Base-by-base conservation (phyloP, 2,329 filamentous ascomycete species). In the Huntiella omanensis region DNA sequence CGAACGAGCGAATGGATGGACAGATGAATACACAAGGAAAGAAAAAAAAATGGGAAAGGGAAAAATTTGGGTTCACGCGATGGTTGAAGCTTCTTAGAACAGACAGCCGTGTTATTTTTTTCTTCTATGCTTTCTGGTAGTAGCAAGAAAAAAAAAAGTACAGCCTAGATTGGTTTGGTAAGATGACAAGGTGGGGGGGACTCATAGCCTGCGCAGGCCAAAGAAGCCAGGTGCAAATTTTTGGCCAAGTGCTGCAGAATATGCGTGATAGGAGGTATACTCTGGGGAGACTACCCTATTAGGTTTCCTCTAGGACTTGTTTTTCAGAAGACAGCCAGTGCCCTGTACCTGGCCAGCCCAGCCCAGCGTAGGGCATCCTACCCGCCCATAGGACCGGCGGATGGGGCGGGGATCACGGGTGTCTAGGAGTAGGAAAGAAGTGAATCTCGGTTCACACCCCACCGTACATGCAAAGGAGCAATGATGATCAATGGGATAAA, bases 61-160 rank as follows among this genome's bases (percentile, higher is more conserved):
- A 19, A 39, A 17, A 16, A 39, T 17, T 32, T n/a, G 17, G 12
- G 34, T 45, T 44, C 16, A 33, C 7, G 36, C 33, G 37, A 19
- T 41, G 17, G 40, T 41, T 41, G 40, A 41, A 32, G 40, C 40
- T 41, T 28, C 22, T 41, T 7, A 15, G 17, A 40, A 39, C 38
- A 28, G 45, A 46, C 15, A 41, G 40, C 40, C 40, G 19, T 41
- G 40, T 41, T 41, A 41, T 41, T 41, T 41, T 41, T 32, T 28
- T 38, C 19, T 41, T 16, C 45, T n/a, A 5, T 13, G 19, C 32
- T 36, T 22, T 38, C 16, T 41, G 22, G n/a, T 37, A 32, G n/a
- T 8, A 13, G 12, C 35, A 13, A 13, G 12, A 37, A 16, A 13
- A 37, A 16, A 13, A n/a, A 37, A 37, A 16, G 12, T 37, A 37